These are phyloP conservation scores for Fusarium buxicola DNA, from an alignment of 2,329 filamentous ascomycete genomes.

Conservation along the genomic window DNA sequence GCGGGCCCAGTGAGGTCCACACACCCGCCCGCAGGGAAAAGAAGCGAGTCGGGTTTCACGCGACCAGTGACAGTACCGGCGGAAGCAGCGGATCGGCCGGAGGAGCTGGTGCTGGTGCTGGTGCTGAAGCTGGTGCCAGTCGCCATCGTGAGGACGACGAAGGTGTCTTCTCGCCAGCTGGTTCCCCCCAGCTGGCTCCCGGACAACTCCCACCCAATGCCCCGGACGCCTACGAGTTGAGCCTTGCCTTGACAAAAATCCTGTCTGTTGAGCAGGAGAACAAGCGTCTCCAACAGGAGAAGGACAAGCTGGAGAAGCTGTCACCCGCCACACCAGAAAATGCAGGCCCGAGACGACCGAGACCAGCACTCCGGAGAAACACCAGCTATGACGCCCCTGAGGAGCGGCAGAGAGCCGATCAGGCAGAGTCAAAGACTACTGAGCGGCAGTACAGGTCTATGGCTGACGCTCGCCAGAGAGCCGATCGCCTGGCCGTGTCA, in stretches of 20 bases:
- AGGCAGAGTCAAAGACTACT: constrained; percentile 52
- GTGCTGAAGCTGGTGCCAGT: not conserved
- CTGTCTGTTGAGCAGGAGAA: constrained; percentile 49
- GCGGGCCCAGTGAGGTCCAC: constrained; percentile 44
- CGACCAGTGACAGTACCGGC: constrained; percentile 45
- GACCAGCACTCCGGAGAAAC: constrained; percentile 56
- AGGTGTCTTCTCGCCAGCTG: constrained; percentile 43
- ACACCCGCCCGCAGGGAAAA: constrained; percentile 53
- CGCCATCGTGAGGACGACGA: constrained; percentile 33
- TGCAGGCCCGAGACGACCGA: constrained; percentile 44
- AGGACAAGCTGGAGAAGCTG: constrained; percentile 18
- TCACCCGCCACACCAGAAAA: constrained; percentile 32
- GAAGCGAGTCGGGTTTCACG: constrained; percentile 56
- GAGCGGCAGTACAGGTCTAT: constrained; percentile 55
- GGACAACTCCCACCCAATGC: constrained; percentile 48
- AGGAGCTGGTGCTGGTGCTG: not conserved
- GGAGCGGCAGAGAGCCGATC: constrained; percentile 55
- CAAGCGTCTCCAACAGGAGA: constrained; percentile 28
- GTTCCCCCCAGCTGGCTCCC: constrained; percentile 43
- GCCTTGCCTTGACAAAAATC: constrained; percentile 54
- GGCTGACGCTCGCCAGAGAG: constrained; percentile 54
- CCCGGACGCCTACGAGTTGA: constrained; percentile 54
- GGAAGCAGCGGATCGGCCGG: constrained; percentile 11
- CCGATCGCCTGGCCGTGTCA: constrained; percentile 54
- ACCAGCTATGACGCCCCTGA: constrained; percentile 57